Conservation (phyloP, 176 grass and related monocot genomes). For the Ampelocalamus luodianensis region DNA sequence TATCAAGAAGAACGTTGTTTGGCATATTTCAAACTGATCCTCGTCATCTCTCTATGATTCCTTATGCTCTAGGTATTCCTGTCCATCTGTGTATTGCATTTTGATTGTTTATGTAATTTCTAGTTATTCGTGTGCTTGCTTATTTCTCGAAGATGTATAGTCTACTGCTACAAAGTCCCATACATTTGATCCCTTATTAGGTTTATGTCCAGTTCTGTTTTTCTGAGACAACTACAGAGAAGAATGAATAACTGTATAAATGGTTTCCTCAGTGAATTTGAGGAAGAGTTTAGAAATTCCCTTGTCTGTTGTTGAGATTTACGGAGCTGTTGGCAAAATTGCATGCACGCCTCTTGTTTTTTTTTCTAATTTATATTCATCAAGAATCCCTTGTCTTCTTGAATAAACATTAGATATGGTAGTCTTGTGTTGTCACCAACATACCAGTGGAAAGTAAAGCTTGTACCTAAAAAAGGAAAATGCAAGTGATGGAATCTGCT, state of each 20-base stretch:
- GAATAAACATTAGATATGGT: not conserved
- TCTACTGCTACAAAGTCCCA: not conserved
- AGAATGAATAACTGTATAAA: not conserved
- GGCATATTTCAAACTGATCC: not conserved
- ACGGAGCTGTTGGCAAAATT: not conserved
- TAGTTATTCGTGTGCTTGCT: not conserved
- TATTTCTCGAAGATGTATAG: not conserved
- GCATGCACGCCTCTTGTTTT: not conserved
- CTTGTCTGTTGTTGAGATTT: not conserved
- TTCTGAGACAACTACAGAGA: not conserved
- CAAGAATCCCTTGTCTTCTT: not conserved
- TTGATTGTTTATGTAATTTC: not conserved
- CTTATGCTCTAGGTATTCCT: not conserved
- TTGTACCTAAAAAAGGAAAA: not conserved
- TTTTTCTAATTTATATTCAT: not conserved
- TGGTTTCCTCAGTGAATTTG: not conserved
- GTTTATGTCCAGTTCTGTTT: not conserved
- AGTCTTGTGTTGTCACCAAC: not conserved
- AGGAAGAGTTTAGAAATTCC: not conserved
- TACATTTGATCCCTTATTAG: not conserved
- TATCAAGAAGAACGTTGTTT: not conserved
- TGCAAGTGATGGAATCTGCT: not conserved
- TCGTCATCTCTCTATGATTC: not conserved
- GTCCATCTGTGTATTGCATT: not conserved
- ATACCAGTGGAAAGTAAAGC: not conserved